Evolutionary conservation across 1,139 yeast species (phyloP).

Genomic region (Wickerhamomyces sp.): DNA sequence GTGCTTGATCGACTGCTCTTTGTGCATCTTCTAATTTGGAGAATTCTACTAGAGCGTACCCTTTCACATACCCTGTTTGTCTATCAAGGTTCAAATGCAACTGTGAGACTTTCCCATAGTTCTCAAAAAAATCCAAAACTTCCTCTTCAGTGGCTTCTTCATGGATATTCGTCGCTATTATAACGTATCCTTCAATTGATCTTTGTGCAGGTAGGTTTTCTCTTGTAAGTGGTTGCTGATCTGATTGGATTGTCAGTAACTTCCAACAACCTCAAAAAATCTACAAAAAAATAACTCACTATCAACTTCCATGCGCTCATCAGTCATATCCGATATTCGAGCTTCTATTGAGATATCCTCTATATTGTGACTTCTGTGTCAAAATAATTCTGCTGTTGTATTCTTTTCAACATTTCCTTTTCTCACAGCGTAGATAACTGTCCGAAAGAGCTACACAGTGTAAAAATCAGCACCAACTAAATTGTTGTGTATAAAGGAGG

Average conservation of each 20-base stretch:
- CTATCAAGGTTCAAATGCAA: conserved; percentile 38
- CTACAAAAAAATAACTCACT: too few species aligned
- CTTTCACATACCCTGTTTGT: conserved; percentile 33
- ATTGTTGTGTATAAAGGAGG: too few species aligned
- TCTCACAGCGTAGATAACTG: too few species aligned
- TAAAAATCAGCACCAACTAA: too few species aligned
- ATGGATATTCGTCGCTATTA: conserved; percentile 36
- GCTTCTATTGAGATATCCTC: too few species aligned
- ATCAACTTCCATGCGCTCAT: not conserved
- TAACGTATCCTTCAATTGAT: conserved; percentile 40
- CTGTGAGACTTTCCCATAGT: conserved; percentile 34
- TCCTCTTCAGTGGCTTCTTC: conserved; percentile 44
- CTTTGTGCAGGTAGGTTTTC: conserved; percentile 8
- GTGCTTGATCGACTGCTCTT: conserved; percentile 28
- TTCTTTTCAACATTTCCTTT: too few species aligned
- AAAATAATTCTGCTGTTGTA: too few species aligned
- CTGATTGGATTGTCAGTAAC: too few species aligned
- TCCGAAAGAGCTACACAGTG: too few species aligned
- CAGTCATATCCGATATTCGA: not conserved
- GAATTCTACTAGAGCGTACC: conserved; percentile 39
- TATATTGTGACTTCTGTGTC: too few species aligned
- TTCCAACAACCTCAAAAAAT: too few species aligned
- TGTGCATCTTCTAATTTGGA: conserved; percentile 29
- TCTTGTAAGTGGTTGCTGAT: conserved; percentile 4
- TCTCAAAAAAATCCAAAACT: conserved; percentile 35